Percentiles rank a stretch among this genome's conserved stretches.
phyloP scores from a whole-genome alignment of 1,284 basidiomycete species.

The Puccinia triticina region DNA sequence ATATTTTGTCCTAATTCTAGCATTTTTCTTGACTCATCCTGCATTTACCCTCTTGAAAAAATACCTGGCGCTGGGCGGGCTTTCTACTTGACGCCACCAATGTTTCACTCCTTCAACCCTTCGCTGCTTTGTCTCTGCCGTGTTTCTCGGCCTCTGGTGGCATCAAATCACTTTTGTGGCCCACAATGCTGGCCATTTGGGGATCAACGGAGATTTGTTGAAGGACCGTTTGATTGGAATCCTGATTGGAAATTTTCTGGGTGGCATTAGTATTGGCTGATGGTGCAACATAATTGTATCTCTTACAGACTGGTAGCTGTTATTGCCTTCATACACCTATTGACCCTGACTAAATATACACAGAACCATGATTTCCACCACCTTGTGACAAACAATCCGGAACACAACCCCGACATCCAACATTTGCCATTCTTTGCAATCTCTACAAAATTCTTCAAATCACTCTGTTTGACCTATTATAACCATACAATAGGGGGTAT shows the following conservation, averaged over 20 bases:
- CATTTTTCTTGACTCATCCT: conserved; percentile 70
- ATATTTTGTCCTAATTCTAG: conserved; percentile 69
- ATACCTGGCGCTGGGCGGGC: neutral
- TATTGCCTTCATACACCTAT: conserved; percentile 43
- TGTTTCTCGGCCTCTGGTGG: conserved; percentile 85
- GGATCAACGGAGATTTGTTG: conserved; percentile 84
- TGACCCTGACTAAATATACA: conserved; percentile 4
- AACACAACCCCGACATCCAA: conserved; percentile 87
- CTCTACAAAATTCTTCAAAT: conserved; percentile 79
- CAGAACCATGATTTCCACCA: conserved; percentile 98
- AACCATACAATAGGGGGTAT: conserved; percentile 80
- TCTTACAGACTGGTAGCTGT: neutral
- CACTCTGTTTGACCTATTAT: conserved; percentile 92
- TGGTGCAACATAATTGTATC: conserved; percentile 82
- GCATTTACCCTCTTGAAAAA: conserved; percentile 52
- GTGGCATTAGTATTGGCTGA: conserved; percentile 93
- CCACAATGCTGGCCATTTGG: conserved; percentile 93
- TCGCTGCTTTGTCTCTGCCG: conserved; percentile 70
- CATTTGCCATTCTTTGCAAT: conserved; percentile 97
- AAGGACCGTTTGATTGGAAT: conserved; percentile 80
- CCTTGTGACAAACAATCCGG: conserved; percentile 93
- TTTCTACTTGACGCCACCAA: conserved; percentile 8
- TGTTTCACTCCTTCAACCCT: conserved; percentile 54
- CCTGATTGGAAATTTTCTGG: conserved; percentile 80
- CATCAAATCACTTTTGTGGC: conserved; percentile 91